A percentile compares a stretch with the other conserved stretches of the same genome.
Evolutionary conservation across 1,139 yeast genomes (phyloP).

Genomic region (Blastobotrys capitulatus): DNA sequence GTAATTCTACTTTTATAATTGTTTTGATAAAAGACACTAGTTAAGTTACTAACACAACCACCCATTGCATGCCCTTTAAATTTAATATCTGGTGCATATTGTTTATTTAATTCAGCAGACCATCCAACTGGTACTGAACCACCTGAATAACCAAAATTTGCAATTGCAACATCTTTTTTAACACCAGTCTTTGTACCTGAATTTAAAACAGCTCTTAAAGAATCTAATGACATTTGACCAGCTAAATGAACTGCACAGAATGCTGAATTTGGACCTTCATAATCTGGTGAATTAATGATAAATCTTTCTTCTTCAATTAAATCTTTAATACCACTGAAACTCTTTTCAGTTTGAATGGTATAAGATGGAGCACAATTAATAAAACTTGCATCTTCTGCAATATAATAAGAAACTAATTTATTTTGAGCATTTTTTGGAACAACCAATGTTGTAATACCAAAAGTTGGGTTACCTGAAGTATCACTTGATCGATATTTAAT

Average conservation of each 20-base stretch:
- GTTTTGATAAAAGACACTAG: conserved; percentile 17
- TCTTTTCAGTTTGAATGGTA: conserved; percentile 16
- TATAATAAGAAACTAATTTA: conserved; percentile 27
- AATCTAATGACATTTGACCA: conserved; percentile 27
- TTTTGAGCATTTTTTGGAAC: conserved; percentile 20
- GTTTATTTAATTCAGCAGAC: conserved; percentile 28
- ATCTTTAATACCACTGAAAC: not conserved
- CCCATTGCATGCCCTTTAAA: conserved; percentile 27
- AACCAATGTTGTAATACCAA: conserved; percentile 27
- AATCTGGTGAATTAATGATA: conserved; percentile 25
- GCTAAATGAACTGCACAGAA: conserved; percentile 23
- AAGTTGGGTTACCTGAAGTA: conserved; percentile 24
- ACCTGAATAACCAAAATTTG: conserved; percentile 30
- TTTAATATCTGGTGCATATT: conserved; percentile 30
- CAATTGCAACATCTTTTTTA: conserved; percentile 16
- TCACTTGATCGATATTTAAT: conserved; percentile 25
- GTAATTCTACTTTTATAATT: conserved; percentile 17
- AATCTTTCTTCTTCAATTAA: conserved; percentile 14
- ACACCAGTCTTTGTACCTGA: conserved; percentile 17
- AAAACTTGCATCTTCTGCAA: conserved; percentile 27
- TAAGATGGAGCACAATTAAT: conserved; percentile 31
- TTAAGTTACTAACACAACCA: conserved; percentile 25
- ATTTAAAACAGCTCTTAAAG: conserved; percentile 21
- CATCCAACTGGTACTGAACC: conserved; percentile 31
- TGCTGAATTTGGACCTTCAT: conserved; percentile 25